Percentiles rank a stretch among this genome's conserved stretches.
Conservation (phyloP, 352 stramenopile genomes). For the Globisporangium okanoganense region DNA sequence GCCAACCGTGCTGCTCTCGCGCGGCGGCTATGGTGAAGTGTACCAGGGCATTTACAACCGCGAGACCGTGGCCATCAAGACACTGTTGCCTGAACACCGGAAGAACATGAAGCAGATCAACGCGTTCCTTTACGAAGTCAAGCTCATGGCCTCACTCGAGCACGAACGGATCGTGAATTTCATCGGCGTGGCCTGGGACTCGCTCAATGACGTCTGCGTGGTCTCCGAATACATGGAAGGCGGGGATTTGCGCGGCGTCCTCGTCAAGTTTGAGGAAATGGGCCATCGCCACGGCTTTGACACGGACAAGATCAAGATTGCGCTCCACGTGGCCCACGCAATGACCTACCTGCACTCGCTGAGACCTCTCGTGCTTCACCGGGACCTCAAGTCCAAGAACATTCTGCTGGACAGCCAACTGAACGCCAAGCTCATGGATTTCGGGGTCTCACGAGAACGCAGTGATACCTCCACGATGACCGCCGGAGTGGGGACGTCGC, state of each 20-base stretch:
- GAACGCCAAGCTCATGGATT: conserved; percentile 56
- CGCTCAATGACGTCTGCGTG: conserved; percentile 36
- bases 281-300: conserved; percentile 29
- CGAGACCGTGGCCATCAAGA: conserved; percentile 43
- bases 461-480: neutral
- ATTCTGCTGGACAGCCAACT: conserved; percentile 31
- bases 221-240: conserved; percentile 40
- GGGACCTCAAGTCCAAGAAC: conserved; percentile 40
- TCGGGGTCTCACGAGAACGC: no score
- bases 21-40: conserved; percentile 42
- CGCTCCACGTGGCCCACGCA: conserved; percentile 25
- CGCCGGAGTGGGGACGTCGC: no score
- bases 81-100: conserved; percentile 21
- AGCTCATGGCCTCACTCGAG: conserved; percentile 37
- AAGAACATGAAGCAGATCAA: conserved; percentile 29
- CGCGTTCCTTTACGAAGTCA: conserved; percentile 38
- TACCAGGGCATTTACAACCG: conserved; percentile 32
- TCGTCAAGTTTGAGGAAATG: conserved; percentile 26
- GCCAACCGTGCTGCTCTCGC: conserved; percentile 18
- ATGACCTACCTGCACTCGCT: conserved; percentile 42
- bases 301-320: conserved; percentile 27
- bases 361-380: conserved; percentile 28
- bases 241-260: conserved; percentile 33
- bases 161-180: conserved; percentile 36
- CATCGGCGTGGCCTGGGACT: conserved; percentile 48